phyloP scores from a whole-genome alignment of 2,329 filamentous ascomycete species.

The Penicillium griseofulvum region DNA sequence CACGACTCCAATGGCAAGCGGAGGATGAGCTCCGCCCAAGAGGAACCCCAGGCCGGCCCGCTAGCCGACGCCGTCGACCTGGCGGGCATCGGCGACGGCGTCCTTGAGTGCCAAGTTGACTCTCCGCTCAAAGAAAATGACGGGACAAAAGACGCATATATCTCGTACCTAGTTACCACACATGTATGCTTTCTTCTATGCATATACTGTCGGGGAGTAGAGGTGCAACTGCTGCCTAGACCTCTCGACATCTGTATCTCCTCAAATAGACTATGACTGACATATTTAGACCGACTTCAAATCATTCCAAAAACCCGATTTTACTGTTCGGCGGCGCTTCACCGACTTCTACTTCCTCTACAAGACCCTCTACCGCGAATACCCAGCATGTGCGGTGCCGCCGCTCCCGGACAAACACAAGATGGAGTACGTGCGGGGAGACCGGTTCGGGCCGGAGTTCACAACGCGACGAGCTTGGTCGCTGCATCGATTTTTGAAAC shows the following conservation, averaged over 20 bases:
- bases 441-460: constrained; percentile 92
- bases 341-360: constrained; percentile 97
- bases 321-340: constrained; percentile 82
- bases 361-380: constrained; percentile 83
- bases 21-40: constrained; percentile 45
- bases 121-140: constrained; percentile 92
- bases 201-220: background rate
- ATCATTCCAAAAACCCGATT: constrained; percentile 79
- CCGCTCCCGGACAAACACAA: constrained; percentile 97
- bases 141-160: constrained; percentile 92
- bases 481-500: constrained; percentile 83
- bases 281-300: constrained; percentile 80
- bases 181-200: constrained; percentile 57
- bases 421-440: constrained; percentile 96
- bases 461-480: constrained; percentile 85
- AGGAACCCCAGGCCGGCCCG: constrained; percentile 50
- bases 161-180: constrained; percentile 92
- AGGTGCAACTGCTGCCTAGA: constrained; percentile 18
- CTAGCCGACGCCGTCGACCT: constrained; percentile 57
- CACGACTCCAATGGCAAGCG: constrained; percentile 50
- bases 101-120: constrained; percentile 78
- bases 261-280: constrained; percentile 12
- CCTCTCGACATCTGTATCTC: background rate
- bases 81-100: constrained; percentile 66
- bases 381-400: constrained; percentile 86